A percentile compares a stretch with the other conserved stretches of the same genome.
Conservation (phyloP, 768 basidiomycete species). For the Termitomyces titanicus region DNA sequence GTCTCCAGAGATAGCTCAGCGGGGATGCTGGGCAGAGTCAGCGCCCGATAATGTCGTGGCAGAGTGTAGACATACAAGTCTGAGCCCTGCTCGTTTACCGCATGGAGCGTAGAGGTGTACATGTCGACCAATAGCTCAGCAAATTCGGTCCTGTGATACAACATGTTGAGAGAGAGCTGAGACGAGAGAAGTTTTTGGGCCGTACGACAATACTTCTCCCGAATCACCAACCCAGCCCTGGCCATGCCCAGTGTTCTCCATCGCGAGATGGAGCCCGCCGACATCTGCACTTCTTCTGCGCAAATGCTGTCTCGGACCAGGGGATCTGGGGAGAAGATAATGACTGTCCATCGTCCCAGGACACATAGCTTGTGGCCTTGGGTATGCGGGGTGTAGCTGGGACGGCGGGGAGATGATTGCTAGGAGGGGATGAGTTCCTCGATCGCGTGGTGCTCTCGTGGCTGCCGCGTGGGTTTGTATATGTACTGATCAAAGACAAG, state of each 20-base stretch:
- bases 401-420: conserved; percentile 18
- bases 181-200: too few species aligned
- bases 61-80: conserved; percentile 34
- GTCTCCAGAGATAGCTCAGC: conserved; percentile 43
- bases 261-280: conserved; percentile 82
- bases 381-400: conserved; percentile 3
- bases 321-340: background rate
- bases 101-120: conserved; percentile 73
- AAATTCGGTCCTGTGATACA: conserved; percentile 45
- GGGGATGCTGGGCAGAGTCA: conserved; percentile 33
- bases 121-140: conserved; percentile 85
- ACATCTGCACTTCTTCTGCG: conserved; percentile 82
- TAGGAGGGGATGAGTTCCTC: conserved; percentile 26
- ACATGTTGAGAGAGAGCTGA: conserved; percentile 10
- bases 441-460: conserved; percentile 44
- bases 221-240: conserved; percentile 63
- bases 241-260: conserved; percentile 56
- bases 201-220: conserved; percentile 46
- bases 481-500: conserved; percentile 9
- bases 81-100: conserved; percentile 56
- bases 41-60: background rate
- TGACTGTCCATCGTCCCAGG: conserved; percentile 7
- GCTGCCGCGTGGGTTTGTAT: conserved; percentile 38
- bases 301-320: conserved; percentile 17
- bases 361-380: conserved; percentile 3